A percentile compares a stretch with the other conserved stretches of the same genome.
These are phyloP conservation scores for Nicotiana benthamiana DNA, from an alignment of 257 asterid genomes.

Conservation along the genomic window DNA sequence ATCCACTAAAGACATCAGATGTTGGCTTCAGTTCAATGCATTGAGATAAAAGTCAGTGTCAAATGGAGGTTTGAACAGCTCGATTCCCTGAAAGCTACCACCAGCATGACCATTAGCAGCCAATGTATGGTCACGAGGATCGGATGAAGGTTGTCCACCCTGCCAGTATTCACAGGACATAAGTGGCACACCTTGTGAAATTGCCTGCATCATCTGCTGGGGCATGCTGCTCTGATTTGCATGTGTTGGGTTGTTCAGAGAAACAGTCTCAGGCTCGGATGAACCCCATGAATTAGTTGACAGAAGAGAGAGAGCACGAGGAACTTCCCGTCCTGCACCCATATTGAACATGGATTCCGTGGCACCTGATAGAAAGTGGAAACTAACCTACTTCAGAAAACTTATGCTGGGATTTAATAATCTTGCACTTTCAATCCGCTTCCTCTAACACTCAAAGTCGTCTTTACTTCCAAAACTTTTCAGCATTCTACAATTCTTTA, in stretches of 20 bases:
- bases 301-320: slow-evolving; percentile 99
- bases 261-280: slow-evolving; percentile 33
- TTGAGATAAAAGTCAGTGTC: slow-evolving; percentile 40
- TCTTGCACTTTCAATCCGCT: background rate
- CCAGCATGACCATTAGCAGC: slow-evolving; percentile 19
- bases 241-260: slow-evolving; percentile 28
- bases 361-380: slow-evolving; percentile 31
- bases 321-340: slow-evolving; percentile 42
- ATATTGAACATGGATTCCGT: slow-evolving; percentile 43
- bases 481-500: background rate
- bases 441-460: background rate
- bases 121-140: slow-evolving; percentile 24
- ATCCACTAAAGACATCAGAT: background rate
- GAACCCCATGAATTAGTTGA: slow-evolving; percentile 69
- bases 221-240: slow-evolving; percentile 22
- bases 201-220: slow-evolving; percentile 32
- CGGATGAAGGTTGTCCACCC: slow-evolving; percentile 28
- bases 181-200: slow-evolving; percentile 46
- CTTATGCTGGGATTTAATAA: background rate
- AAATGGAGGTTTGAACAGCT: slow-evolving; percentile 35
- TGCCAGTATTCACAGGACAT: slow-evolving; percentile 55
- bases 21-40: slow-evolving; percentile 25
- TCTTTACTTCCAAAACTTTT: background rate
- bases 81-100: slow-evolving; percentile 36
- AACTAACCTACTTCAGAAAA: background rate